Percentiles rank a stretch among this genome's conserved stretches.
Conservation (phyloP, 257 asterid genomes). For the Gentiana dahurica region DNA sequence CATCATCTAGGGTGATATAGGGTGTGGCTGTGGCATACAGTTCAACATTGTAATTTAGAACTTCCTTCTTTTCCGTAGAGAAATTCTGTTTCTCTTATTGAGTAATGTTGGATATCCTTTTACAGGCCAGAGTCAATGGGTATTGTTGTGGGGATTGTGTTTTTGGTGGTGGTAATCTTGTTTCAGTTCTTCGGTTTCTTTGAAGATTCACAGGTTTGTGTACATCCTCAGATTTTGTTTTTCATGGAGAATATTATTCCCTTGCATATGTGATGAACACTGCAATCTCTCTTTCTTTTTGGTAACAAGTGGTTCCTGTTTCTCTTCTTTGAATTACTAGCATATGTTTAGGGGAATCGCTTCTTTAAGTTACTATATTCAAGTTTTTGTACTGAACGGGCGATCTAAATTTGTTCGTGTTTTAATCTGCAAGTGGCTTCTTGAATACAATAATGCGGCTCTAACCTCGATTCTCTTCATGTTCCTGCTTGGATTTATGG, state of each 20-base stretch:
- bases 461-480: slow-evolving; percentile 92
- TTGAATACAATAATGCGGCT: slow-evolving; percentile 87
- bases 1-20: too few species aligned
- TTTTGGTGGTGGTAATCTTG: slow-evolving; percentile 69
- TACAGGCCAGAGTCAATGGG: slow-evolving; percentile 97
- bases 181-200: slow-evolving; percentile 62
- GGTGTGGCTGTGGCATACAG: too few species aligned
- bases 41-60: too few species aligned
- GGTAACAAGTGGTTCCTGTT: background rate
- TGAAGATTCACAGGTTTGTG: slow-evolving; percentile 57
- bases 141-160: slow-evolving; percentile 68
- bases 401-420: slow-evolving; percentile 6
- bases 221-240: background rate
- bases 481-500: slow-evolving; percentile 91
- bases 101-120: background rate
- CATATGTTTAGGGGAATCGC: slow-evolving; percentile 1
- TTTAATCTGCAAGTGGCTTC: slow-evolving; percentile 67
- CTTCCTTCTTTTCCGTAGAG: too few species aligned
- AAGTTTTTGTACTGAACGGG: background rate
- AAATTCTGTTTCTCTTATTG: background rate
- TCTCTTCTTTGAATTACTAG: background rate
- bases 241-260: background rate
- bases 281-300: background rate
- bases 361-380: background rate
- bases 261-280: too few species aligned